Base-by-base conservation (phyloP, 2,329 filamentous ascomycete species). In the Rhinocladiella similis region DNA sequence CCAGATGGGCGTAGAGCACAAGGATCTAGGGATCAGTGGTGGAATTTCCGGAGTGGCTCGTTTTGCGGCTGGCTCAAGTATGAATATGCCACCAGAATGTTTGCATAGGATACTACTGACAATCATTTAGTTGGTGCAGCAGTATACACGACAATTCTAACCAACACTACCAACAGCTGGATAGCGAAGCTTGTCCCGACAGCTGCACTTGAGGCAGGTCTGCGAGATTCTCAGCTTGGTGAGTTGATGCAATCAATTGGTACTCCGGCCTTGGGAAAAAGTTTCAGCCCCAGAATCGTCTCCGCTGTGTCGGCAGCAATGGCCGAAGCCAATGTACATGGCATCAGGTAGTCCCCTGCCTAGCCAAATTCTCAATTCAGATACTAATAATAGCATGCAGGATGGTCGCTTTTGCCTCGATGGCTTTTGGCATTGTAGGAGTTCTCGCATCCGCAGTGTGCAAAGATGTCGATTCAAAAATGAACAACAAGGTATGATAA, bases 1-100 rank as follows among this genome's bases (percentile, higher is more conserved):
- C 5, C 78, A 80, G 63, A 74, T 80, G 55, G 77, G 77, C n/a
- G 76, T 77, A 2, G 72, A 76, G 22, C 79, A 81, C 57, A 70
- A 74, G 16, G 75, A 80, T 47, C 70, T 80, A 0, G 78, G 78
- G 13, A 72, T 77, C 13, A 70, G 69, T 39, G 75, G 75, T 35
- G 77, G 74, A 47, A 68, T 77, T 10, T 69, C 71, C 4, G 76
- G 76, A 19, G 72, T 76, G 3, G 71, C 73, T 22, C 69, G 76
- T 3, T 79, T 75, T 57, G 73, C 74, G 3, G 75, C 73, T 43
- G 75, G 75, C 20, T 68, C 48, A 63, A 69, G 53, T 55, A 50
- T 29, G 53, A 10, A 4, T 33, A 5, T 27, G 9, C 47, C 47
- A 18, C 14, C n/a, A 18, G 16, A n/a, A 3, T 10, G 1, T 16